These are phyloP conservation scores for Colletotrichum gloeosporioides DNA, from an alignment of 2,329 filamentous ascomycete genomes.

Conservation along the genomic window DNA sequence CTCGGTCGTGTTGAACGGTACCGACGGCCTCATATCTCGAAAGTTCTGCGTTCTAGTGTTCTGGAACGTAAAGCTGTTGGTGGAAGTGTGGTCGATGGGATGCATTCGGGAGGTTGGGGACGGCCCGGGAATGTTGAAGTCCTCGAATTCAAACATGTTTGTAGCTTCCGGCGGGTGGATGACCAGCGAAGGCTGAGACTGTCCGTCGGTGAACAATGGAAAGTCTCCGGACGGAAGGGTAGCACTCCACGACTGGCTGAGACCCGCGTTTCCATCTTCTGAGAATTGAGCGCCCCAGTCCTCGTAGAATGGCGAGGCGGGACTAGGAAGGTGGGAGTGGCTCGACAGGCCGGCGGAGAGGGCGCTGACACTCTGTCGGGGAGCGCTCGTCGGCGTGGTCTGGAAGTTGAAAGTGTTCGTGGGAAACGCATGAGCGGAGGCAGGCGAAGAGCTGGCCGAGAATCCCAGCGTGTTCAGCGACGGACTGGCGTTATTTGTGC, in stretches of 20 bases:
- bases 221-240: not conserved
- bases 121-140: not conserved
- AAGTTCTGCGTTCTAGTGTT: not conserved
- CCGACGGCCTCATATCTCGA: not conserved
- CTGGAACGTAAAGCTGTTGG: not conserved
- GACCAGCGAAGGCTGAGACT: not conserved
- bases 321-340: not conserved
- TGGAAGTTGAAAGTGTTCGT: not conserved
- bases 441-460: not conserved
- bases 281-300: not conserved
- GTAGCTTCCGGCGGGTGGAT: not conserved
- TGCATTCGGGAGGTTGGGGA: not conserved
- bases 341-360: not conserved
- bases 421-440: not conserved
- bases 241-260: not conserved
- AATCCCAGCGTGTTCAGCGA: not conserved
- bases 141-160: not conserved
- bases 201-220: not conserved
- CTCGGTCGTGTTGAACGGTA: not conserved
- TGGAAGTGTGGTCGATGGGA: not conserved
- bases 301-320: not conserved
- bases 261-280: not conserved
- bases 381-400: not conserved
- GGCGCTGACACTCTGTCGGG: not conserved
- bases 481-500: not conserved